phyloP scores from a whole-genome alignment of 2,329 filamentous ascomycete species.

The Amylocarpus encephaloides region DNA sequence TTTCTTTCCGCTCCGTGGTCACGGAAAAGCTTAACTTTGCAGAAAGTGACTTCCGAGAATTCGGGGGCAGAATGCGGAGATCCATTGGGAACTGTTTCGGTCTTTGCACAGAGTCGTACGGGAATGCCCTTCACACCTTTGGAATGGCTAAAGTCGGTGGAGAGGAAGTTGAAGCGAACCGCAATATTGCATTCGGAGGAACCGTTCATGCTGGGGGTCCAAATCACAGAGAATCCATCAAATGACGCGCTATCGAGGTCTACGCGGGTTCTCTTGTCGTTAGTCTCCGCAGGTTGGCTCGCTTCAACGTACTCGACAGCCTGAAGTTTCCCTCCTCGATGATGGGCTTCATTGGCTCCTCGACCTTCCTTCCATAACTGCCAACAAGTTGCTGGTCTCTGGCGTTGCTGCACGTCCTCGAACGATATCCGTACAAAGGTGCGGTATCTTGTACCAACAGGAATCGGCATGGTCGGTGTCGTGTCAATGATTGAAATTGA shows the following conservation, averaged over 20 bases:
- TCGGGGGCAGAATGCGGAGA: conserved; percentile 42
- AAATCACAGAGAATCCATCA: conserved; percentile 87
- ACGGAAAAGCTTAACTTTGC: conserved; percentile 94
- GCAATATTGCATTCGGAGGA: conserved; percentile 74
- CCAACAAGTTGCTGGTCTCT: conserved; percentile 78
- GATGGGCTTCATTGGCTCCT: conserved; percentile 91
- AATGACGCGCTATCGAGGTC: conserved; percentile 76
- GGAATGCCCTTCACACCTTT: conserved; percentile 98
- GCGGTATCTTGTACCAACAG: conserved; percentile 65
- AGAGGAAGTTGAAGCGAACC: conserved; percentile 96
- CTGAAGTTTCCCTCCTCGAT: conserved; percentile 84
- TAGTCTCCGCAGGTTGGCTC: conserved; percentile 51
- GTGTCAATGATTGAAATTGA: conserved; percentile 80
- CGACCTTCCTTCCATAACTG: conserved; percentile 93
- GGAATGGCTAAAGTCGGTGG: conserved; percentile 96
- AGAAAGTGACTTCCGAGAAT: conserved; percentile 74
- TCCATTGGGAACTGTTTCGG: conserved; percentile 56
- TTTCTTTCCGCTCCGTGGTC: conserved; percentile 95
- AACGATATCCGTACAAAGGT: conserved; percentile 95
- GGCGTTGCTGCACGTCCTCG: conserved; percentile 88
- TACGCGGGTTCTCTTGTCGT: conserved; percentile 60
- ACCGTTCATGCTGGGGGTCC: conserved; percentile 68
- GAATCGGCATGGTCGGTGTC: conserved; percentile 50
- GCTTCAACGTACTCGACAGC: conserved; percentile 88
- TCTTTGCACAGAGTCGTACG: conserved; percentile 87